Base-by-base conservation (phyloP, 1,139 yeast species). In the Eremothecium coryli region DNA sequence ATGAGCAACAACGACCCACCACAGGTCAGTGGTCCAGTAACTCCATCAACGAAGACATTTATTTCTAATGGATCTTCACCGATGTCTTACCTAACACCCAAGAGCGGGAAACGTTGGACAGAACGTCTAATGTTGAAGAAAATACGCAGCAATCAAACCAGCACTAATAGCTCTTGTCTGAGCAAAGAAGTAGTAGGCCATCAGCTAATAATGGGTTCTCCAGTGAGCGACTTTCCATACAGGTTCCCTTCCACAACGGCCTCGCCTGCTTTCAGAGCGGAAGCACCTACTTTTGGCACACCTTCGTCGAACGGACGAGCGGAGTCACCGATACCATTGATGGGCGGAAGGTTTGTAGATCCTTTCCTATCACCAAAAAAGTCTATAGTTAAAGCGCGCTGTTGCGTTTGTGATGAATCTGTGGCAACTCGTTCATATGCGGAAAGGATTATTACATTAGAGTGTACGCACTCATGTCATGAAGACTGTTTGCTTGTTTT, bases 371-470 rank as follows among this genome's bases (percentile, higher is more conserved):
- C 30, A 6, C 29, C 29, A 10, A 53, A 50, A 30, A 55, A 50
- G 35, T 54, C 57, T 2, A 53, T 52, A 20, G 31, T 50, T 6
- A 46, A 48, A 21, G 50, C 42, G 24, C 32, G 38, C n/a, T 56
- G 61, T 31, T 49, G 58, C 7, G 38, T 56, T 11, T 56, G 61
- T 38, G 49, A 51, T 13, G 61, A 56, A 35, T 45, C 48, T 8
- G 48, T 54, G 5, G 49, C 50, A 5, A 49, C 49, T 29, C 50
- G 55, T 32, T 45, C 52, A 12, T 39, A 38, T 14, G 56, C 52
- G 6, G 61, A 56, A 36, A 49, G 52, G 33, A 43, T 56, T 2
- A 45, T 56, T n/a, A 50, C 49, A 30, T 41, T 56, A 14, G 45
- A 43, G 31, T 56, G 61, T 40, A 47, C 48, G 5, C 61, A 56